A percentile compares a stretch with the other conserved stretches of the same genome.
phyloP scores from a whole-genome alignment of 106 monocot species.

The Dendrobium officinale region DNA sequence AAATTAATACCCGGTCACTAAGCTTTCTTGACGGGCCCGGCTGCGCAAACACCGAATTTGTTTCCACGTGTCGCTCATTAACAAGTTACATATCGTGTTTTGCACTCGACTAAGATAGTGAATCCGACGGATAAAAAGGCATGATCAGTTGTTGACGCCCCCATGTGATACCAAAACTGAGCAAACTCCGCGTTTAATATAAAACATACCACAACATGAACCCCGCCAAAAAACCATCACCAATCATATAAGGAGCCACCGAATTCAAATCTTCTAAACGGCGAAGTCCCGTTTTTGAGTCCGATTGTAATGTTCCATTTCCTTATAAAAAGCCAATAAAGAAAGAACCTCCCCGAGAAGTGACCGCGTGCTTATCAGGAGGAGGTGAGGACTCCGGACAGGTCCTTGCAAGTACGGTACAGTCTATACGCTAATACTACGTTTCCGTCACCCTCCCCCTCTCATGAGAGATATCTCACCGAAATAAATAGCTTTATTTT shows the following conservation, averaged over 20 bases:
- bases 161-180: neutral
- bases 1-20: no score
- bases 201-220: neutral
- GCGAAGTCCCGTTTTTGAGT: neutral
- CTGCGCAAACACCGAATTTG: no score
- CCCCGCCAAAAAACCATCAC: neutral
- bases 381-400: slow-evolving; percentile 10
- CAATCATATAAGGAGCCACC: neutral
- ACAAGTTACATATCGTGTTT: neutral
- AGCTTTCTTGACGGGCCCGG: no score
- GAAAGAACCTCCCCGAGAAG: slow-evolving; percentile 6
- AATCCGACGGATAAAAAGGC: neutral
- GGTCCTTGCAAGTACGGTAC: slow-evolving; percentile 10
- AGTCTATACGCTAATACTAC: neutral
- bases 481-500: neutral
- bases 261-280: neutral
- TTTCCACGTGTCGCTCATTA: neutral
- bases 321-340: neutral
- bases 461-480: neutral
- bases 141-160: neutral
- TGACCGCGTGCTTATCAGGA: neutral
- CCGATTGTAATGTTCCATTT: neutral
- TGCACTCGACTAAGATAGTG: neutral
- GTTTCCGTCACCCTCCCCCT: neutral
- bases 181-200: neutral